These are phyloP conservation scores for Neotropicomus parvogracilis DNA, from an alignment of 1,284 basidiomycete genomes.

Conservation along the genomic window DNA sequence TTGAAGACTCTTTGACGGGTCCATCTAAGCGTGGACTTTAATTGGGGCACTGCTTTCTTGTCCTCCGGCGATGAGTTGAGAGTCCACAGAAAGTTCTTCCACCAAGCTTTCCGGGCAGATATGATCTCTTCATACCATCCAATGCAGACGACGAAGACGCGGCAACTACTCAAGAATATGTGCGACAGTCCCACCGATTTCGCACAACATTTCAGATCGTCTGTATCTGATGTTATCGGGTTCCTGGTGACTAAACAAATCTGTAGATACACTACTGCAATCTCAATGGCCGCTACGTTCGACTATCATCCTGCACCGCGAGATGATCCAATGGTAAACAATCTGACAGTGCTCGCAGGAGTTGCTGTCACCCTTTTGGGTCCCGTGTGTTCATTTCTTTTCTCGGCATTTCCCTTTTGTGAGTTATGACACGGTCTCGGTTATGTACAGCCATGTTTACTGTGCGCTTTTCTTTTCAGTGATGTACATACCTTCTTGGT, in stretches of 20 bases:
- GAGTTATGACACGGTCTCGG: neutral
- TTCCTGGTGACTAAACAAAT: neutral
- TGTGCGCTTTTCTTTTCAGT: neutral
- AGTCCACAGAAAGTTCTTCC: slow-evolving; percentile 9
- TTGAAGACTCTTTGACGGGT: neutral
- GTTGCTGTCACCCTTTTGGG: slow-evolving; percentile 1
- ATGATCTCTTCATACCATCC: neutral
- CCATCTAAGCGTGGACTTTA: slow-evolving; percentile 2
- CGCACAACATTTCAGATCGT: slow-evolving; percentile 8
- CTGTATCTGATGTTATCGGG: neutral
- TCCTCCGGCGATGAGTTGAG: slow-evolving; percentile 7
- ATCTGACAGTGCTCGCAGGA: neutral
- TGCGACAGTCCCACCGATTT: slow-evolving; percentile 1
- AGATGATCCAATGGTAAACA: slow-evolving; percentile 6
- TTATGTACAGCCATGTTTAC: neutral
- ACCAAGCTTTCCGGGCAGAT: slow-evolving; percentile 5
- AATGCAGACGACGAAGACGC: slow-evolving; percentile 2
- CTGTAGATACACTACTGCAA: slow-evolving; percentile 2
- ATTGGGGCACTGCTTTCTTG: slow-evolving; percentile 5
- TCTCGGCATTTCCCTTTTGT: slow-evolving; percentile 10
- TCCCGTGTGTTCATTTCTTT: neutral
- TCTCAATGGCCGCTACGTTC: slow-evolving; percentile 8
- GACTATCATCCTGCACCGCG: slow-evolving; percentile 6
- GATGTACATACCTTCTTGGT: slow-evolving; percentile 11
- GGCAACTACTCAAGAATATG: slow-evolving; percentile 3